Base-by-base conservation (phyloP, 768 basidiomycete species). In the Chalciporus chontae region DNA sequence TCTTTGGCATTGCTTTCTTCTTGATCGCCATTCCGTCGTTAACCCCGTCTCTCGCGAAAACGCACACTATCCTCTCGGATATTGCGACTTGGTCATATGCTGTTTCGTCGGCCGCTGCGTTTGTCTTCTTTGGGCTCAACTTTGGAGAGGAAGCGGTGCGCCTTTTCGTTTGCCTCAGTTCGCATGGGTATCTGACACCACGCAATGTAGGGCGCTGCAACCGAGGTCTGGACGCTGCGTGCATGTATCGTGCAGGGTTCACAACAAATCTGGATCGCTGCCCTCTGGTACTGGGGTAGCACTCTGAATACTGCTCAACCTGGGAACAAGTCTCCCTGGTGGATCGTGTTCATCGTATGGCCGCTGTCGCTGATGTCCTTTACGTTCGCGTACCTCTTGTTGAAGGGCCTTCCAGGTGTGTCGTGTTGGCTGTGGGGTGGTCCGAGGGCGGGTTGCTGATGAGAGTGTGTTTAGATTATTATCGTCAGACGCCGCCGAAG, bases 271-370 rank as follows among this genome's bases (percentile, higher is more conserved):
- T 96, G 94, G 94, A 87, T 95, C 13, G 89, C 94, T 3, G 94
- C 88, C 8, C 71, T 96, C 32, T 96, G 94, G 94, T 96, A 90
- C 62, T 96, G 94, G 94, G 94, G 94, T 56, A 81, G 85, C 68
- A 80, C 81, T 27, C 73, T 96, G 51, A 86, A 87, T 63, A 71
- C 75, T 8, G 71, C 73, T 18, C 39, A 69, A 43, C 72, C 79
- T 38, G 73, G 70, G 40, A 77, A 78, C 57, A 65, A 78, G 36
- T 71, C 88, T 9, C 92, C 94, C 0, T 90, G 88, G 85, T 91
- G 85, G 83, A 89, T 94, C 57, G 81, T 85, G 18, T 70, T 85
- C 57, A 76, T 92, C 53, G 68, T 83, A 29, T 95, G 91, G 91
- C 93, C 93, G 2, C 68, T 95, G 39, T 73, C 90, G 2, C 73